Base-by-base conservation (phyloP, 2,329 filamentous ascomycete species). In the Aureobasidium musti region DNA sequence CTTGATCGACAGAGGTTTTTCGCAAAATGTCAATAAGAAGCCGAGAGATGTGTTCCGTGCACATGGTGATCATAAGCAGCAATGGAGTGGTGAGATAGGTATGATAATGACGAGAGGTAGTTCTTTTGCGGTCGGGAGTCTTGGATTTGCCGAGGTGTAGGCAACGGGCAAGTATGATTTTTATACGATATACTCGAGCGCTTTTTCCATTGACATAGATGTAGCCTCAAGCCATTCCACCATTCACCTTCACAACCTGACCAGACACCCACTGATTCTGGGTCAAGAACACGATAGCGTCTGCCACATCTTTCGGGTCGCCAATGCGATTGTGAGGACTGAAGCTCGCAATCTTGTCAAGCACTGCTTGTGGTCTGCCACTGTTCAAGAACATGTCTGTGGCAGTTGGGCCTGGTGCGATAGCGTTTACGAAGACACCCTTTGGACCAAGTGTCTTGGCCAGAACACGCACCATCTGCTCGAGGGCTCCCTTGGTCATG, bases 401-500 rank as follows among this genome's bases (percentile, higher is more conserved):
- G 0, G 74, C 81, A 0, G 83, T 87, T 1, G 85, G 84, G 0
- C 83, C 84, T 0, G 84, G 83, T 0, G 83, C 80, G 19, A 85
- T 73, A 11, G 77, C 77, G 70, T 86, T 86, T 14, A 85, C 83
- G 14, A 70, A 74, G 72, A 87, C 84, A 2, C 81, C 81, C 70
- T 80, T 82, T 11, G 75, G 70, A 1, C 79, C 83, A 26, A 87
- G 79, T 63, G 86, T 84, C 73, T 86, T 87, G 52, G 82, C 79
- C 68, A 87, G 73, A 2, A 82, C n/a, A n/a, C n/a, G n/a, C n/a
- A n/a, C n/a, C n/a, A n/a, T n/a, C 73, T 87, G 83, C 73, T 88
- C 85, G 47, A 88, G 80, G 10, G 85, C 83, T 56, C 84, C 86
- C 72, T 88, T 88, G 50, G 82, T 84, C 0, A 81, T 77, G 11